Evolutionary conservation across 371 early-diverging fungal species (phyloP), one percentile per base, ranked within the genome.

Genomic region (Ordospora pajunii): DNA sequence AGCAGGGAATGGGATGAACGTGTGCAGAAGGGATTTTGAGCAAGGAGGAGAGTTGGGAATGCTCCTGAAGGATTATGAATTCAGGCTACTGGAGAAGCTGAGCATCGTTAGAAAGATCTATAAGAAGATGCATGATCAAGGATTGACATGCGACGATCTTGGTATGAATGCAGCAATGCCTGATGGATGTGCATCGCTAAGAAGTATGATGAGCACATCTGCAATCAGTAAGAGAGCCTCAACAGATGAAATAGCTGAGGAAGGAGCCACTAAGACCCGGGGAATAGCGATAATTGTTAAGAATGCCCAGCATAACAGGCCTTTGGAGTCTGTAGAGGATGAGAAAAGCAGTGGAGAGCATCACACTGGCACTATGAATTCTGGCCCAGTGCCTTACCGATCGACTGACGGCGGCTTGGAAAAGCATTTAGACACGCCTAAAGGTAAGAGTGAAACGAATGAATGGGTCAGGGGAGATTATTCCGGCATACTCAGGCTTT

Each of bases 51-150:
- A 58, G 37, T 6, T 58, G 22, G 58, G 27, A 37, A 11, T 58
- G 19, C 58, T 58, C n/a, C 58, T 58, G n/a, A 58, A 58, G 37
- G 58, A 58, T 17, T 58, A 58, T 14, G 58, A 58, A 40, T 58
- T 58, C 37, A 58, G 17, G 58, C 37, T 58, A 19, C 58, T 58
- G n/a, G 27, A 27, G 3, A 58, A 58, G 14, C 58, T 58, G 1
- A 58, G 58, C 37, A 58, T 58, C n/a, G 1, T 58, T 12, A 40
- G 40, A 14, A 58, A 17, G 58, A 17, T 58, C 6, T 58, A 58
- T 25, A 58, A 37, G 12, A 37, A 14, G 37, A n/a, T 58, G 37
- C 17, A 58, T 40, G 40, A 14, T 14, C 17, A 58, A 14, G 58
- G 58, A 40, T 37, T 58, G 58, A 14, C 40, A 14, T 37, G 22